phyloP scores from a whole-genome alignment of 371 early-diverging fungal genomes.

The Thermomucor indicae-seudaticae region DNA sequence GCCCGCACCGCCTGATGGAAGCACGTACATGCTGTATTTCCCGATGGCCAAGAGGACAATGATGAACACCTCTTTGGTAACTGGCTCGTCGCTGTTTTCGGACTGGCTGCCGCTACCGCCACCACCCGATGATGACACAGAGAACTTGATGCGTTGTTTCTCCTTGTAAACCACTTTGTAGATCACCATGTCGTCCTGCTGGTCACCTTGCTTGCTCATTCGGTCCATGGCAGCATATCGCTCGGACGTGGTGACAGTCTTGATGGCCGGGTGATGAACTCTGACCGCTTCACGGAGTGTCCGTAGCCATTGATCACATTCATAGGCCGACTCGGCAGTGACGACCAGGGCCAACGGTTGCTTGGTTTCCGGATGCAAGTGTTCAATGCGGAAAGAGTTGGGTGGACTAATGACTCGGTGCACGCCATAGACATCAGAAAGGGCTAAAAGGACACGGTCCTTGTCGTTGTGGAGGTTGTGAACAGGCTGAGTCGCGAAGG shows the following conservation, averaged over 20 bases:
- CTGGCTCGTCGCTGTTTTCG: neutral
- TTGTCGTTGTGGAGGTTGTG: slow-evolving; percentile 6
- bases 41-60: slow-evolving; percentile 36
- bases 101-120: slow-evolving; percentile 5
- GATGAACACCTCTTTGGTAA: slow-evolving; percentile 23
- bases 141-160: slow-evolving; percentile 7
- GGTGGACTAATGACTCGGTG: slow-evolving; percentile 10
- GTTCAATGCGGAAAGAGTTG: slow-evolving; percentile 26
- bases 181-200: slow-evolving; percentile 20
- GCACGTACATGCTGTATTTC: slow-evolving; percentile 34
- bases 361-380: slow-evolving; percentile 22
- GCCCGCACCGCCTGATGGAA: slow-evolving; percentile 15
- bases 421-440: slow-evolving; percentile 26
- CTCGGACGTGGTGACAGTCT: slow-evolving; percentile 13
- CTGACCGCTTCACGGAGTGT: slow-evolving; percentile 17
- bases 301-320: slow-evolving; percentile 28
- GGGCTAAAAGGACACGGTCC: slow-evolving; percentile 15
- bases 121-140: neutral
- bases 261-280: slow-evolving; percentile 15
- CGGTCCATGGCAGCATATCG: slow-evolving; percentile 22
- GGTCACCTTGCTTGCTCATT: slow-evolving; percentile 28
- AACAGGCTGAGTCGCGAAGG: slow-evolving; percentile 6
- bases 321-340: slow-evolving; percentile 12
- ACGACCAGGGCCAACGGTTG: slow-evolving; percentile 14
- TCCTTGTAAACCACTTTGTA: slow-evolving; percentile 38